Evolutionary conservation across 805 yeast genomes (phyloP), one percentile per base, ranked within the genome.

Genomic region (Lipomyces japonicus): DNA sequence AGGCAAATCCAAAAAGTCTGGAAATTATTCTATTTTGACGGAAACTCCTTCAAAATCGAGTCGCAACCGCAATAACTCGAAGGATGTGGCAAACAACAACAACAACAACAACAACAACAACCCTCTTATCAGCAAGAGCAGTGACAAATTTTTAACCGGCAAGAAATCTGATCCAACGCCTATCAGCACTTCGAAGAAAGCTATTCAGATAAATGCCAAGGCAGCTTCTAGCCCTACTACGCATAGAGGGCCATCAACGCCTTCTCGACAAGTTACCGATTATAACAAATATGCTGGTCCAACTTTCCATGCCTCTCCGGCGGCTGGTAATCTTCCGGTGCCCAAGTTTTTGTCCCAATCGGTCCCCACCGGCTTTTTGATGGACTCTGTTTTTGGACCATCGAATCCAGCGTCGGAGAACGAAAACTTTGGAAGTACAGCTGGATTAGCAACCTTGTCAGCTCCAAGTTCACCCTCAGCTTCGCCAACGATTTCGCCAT

Each of bases 231-330:
- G n/a, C n/a, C n/a, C n/a, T n/a, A n/a, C n/a, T n/a, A n/a, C n/a
- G n/a, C n/a, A n/a, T n/a, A n/a, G n/a, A n/a, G n/a, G n/a, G n/a
- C n/a, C n/a, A n/a, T 12, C 51, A 2, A 52, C 53, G 3, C 56
- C 55, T 2, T 39, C 31, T 6, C 49, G 52, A 2, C 22, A 30
- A 3, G 22, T 38, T 4, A 41, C 43, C 28, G 48, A 47, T 18
- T 38, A 45, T 3, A 38, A 26, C 31, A 34, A 48, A 14, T 58
- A 58, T 39, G 64, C 63, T 3, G 63, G 63, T 21, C 63, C 64
- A 4, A 58, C 59, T 9, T 61, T 58, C 28, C 59, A 57, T 28
- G 44, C 61, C 3, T 60, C 63, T 23, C 64, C 64, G 10, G 64
- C 64, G 30, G 57, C 64, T 5, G 51, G 55, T 26, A 45, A 60